Base-by-base conservation (phyloP, 1,284 basidiomycete species). In the Gymnopus androsaceus region DNA sequence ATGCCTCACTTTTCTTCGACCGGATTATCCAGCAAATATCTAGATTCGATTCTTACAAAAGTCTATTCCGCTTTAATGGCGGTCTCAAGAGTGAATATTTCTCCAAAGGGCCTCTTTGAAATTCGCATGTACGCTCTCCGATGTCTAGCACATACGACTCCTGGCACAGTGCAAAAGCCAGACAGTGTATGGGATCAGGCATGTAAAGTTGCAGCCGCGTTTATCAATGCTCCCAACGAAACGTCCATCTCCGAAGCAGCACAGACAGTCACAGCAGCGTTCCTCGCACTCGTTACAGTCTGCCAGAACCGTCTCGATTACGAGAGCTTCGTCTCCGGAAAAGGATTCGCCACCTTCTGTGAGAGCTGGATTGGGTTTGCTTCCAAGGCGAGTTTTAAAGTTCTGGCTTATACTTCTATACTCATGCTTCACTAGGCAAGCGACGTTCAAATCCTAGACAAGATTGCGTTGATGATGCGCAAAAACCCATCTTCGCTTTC, bases 101-200 rank as follows among this genome's bases (percentile, higher is more conserved):
- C 61, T 55, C 61, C 54, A 4, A 55, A 58, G 44, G 68, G 69
- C 5, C 61, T 78, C 6, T 84, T 85, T 59, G 63, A 65, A 28
- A 69, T 88, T 15, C 75, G 82, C 3, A 68, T 73, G 14, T 81
- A 81, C 58, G 80, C 75, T 3, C 61, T 82, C 19, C 67, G 67
- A 9, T 83, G 81, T 61, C 68, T 84, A 19, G 68, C 72, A 6
- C 69, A 72, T 52, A 74, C 79, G 3, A 72, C 71, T 11, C 62
- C 71, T n/a, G 76, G 76, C 3, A 76, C 73, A 3, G 64, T 82
- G 23, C 73, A 76, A 15, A 58, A 57, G 38, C 61, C 75, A 5
- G 71, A 72, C 38, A 78, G 74, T 0, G 85, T 88, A 62, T 90
- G 87, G 88, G 80, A 83, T 40, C 87, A 90, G 63, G 74, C 75